These are phyloP conservation scores for Monosporascus cannonballus DNA, from an alignment of 2,329 filamentous ascomycete species.

Conservation along the genomic window DNA sequence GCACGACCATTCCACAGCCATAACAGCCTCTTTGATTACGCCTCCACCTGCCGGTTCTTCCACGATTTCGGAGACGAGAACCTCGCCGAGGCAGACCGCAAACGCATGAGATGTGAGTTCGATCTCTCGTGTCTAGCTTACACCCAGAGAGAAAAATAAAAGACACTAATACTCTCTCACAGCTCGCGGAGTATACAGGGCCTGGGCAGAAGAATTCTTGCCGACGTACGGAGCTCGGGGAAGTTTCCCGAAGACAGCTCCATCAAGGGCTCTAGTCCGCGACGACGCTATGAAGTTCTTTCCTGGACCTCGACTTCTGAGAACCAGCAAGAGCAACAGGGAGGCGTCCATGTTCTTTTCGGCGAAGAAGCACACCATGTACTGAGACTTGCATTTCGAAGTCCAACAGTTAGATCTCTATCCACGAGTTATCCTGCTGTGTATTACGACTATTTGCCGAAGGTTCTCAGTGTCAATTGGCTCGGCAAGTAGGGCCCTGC, in stretches of 20 bases:
- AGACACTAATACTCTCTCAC: background rate
- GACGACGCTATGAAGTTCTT: background rate
- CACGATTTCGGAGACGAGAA: background rate
- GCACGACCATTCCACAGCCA: background rate
- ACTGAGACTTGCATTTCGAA: background rate
- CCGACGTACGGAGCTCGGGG: background rate
- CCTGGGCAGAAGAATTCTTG: background rate
- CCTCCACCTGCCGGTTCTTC: background rate
- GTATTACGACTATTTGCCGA: background rate
- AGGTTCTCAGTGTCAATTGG: background rate
- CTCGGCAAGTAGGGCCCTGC: background rate
- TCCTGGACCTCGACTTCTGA: background rate
- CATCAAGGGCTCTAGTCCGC: background rate
- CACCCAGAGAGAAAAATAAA: background rate
- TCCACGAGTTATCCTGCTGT: background rate
- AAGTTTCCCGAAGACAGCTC: background rate
- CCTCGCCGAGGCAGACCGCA: background rate
- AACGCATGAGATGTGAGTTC: background rate
- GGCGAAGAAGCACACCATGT: background rate
- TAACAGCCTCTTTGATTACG: background rate
- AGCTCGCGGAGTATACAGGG: background rate
- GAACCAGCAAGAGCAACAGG: background rate
- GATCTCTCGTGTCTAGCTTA: too few relatives aligned
- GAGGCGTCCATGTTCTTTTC: background rate
- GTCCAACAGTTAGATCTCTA: background rate